A percentile compares a stretch with the other conserved stretches of the same genome.
phyloP scores from a whole-genome alignment of 805 yeast genomes.

The Cyberlindnera bimundalis region DNA sequence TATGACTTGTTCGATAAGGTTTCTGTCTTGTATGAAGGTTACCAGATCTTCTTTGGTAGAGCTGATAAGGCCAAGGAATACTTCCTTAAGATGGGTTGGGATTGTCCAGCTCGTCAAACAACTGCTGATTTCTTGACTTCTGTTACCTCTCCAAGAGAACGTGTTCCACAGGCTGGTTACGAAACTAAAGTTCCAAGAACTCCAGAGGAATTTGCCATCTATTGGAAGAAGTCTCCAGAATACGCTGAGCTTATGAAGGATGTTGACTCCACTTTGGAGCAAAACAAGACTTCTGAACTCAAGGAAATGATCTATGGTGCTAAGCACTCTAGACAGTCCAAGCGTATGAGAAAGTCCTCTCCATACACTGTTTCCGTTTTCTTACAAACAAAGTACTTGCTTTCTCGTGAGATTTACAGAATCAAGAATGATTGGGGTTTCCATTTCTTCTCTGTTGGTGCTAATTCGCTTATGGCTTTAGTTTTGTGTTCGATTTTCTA shows the following conservation, averaged over 20 bases:
- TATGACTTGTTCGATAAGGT: slow-evolving; percentile 54
- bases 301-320: slow-evolving; percentile 35
- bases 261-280: slow-evolving; percentile 10
- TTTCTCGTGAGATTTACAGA: slow-evolving; percentile 47
- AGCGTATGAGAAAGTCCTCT: slow-evolving; percentile 42
- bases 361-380: slow-evolving; percentile 50
- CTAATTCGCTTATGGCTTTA: slow-evolving; percentile 51
- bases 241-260: slow-evolving; percentile 25
- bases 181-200: slow-evolving; percentile 51
- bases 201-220: slow-evolving; percentile 46
- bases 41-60: slow-evolving; percentile 52
- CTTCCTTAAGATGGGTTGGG: slow-evolving; percentile 52
- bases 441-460: slow-evolving; percentile 39
- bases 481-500: slow-evolving; percentile 57
- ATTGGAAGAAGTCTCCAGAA: slow-evolving; percentile 46
- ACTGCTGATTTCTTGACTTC: slow-evolving; percentile 59
- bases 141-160: slow-evolving; percentile 50
- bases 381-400: slow-evolving; percentile 48
- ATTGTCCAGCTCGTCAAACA: slow-evolving; percentile 54
- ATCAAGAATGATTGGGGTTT: slow-evolving; percentile 45
- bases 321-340: slow-evolving; percentile 52
- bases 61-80: slow-evolving; percentile 43
- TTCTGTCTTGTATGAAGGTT: slow-evolving; percentile 50
- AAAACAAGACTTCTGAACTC: slow-evolving; percentile 34
- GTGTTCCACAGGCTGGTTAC: slow-evolving; percentile 40